These are phyloP conservation scores for Paramecium octaurelia DNA, from an alignment of 73 alveolate species.

Conservation along the genomic window DNA sequence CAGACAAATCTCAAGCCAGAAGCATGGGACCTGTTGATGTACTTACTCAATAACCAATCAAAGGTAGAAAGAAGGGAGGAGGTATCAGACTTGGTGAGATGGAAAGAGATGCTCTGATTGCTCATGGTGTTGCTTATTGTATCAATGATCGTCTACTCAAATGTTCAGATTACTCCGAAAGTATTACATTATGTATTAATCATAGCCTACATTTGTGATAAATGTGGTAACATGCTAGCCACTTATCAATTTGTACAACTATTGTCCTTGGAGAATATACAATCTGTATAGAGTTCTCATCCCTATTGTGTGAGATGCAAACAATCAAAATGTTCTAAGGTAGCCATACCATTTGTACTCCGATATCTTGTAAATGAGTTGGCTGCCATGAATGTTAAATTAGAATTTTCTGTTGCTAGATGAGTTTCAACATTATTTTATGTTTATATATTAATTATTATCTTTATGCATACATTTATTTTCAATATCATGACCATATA, in stretches of 20 bases:
- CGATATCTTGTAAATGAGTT: slow-evolving; percentile 93
- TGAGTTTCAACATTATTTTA: not conserved
- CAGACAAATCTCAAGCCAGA: slow-evolving; percentile 96
- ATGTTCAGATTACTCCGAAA: slow-evolving; percentile 97
- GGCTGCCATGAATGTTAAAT: slow-evolving; percentile 96
- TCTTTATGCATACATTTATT: not conserved
- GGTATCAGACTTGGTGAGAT: slow-evolving; percentile 99
- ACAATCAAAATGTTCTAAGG: slow-evolving; percentile 83
- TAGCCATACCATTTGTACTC: slow-evolving; percentile 93
- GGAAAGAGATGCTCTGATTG: slow-evolving; percentile 99
- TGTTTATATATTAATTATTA: not conserved
- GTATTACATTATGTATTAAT: not conserved
- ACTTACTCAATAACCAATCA: slow-evolving; percentile 96
- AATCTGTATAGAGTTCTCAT: slow-evolving; percentile 70
- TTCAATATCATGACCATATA: too few species aligned
- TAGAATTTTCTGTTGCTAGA: slow-evolving; percentile 66
- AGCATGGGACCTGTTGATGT: slow-evolving; percentile 98
- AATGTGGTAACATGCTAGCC: slow-evolving; percentile 91
- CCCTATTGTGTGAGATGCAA: slow-evolving; percentile 89
- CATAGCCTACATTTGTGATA: slow-evolving; percentile 77
- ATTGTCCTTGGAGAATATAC: slow-evolving; percentile 25
- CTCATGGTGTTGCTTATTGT: slow-evolving; percentile 97
- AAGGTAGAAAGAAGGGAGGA: slow-evolving; percentile 99
- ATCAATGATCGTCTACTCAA: slow-evolving; percentile 96
- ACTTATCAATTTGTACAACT: slow-evolving; percentile 22